phyloP scores from a whole-genome alignment of 75 land plant species.

The Cryptomeria japonica region DNA sequence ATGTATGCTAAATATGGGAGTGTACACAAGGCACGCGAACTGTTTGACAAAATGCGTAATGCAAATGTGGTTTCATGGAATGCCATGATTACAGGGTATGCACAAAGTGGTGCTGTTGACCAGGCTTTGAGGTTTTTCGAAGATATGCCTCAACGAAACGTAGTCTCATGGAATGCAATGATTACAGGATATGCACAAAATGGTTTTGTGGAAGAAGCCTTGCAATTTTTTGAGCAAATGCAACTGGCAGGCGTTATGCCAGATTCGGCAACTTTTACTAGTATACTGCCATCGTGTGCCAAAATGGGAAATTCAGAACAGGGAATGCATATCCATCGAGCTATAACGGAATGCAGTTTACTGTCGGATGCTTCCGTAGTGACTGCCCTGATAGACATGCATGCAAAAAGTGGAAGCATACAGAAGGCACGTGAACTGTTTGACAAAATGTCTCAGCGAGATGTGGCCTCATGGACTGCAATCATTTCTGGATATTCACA shows the following conservation, averaged over 20 bases:
- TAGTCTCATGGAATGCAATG: slow-evolving; percentile 9
- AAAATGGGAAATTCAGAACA: background rate
- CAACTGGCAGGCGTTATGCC: background rate
- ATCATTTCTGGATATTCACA: slow-evolving; percentile 14
- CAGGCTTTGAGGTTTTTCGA: slow-evolving; percentile 9
- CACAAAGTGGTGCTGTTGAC: background rate
- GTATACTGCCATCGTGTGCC: background rate
- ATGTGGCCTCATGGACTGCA: background rate
- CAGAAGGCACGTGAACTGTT: background rate
- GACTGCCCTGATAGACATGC: background rate
- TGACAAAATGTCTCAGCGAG: slow-evolving; percentile 5
- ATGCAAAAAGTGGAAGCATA: background rate
- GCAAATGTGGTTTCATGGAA: slow-evolving; percentile 12
- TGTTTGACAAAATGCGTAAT: slow-evolving; percentile 6
- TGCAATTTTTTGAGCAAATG: slow-evolving; percentile 2
- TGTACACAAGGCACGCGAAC: background rate
- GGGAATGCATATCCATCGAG: background rate
- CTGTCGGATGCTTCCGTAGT: background rate
- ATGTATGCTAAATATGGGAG: background rate
- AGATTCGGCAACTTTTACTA: slow-evolving; percentile 8
- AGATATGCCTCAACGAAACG: background rate
- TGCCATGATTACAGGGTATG: slow-evolving; percentile 11
- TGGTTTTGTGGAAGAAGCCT: background rate
- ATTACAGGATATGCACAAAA: slow-evolving; percentile 5
- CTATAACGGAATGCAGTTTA: background rate